Evolutionary conservation across 2,329 filamentous ascomycete genomes (phyloP).

Genomic region (Tolypocladium ophioglossoides): DNA sequence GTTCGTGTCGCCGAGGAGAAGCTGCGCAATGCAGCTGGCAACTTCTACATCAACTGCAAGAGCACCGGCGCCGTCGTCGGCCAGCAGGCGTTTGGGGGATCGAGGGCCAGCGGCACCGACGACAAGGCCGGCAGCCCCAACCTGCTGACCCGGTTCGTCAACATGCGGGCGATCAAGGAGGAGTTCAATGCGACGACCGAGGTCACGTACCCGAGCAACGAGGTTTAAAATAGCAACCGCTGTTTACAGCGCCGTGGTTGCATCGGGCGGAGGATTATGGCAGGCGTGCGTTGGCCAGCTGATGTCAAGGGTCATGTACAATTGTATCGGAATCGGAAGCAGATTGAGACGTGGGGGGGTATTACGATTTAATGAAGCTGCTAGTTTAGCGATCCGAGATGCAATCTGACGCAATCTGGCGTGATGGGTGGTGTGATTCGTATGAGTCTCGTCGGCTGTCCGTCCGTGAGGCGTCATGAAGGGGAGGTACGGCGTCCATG

Average conservation of each 20-base stretch:
- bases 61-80: slow-evolving; percentile 63
- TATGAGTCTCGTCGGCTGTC: not conserved
- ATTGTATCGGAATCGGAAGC: not conserved
- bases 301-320: not conserved
- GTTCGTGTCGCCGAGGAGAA: slow-evolving; percentile 60
- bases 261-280: not conserved
- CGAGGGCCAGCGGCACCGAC: slow-evolving; percentile 59
- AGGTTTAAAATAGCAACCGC: slow-evolving; percentile 28
- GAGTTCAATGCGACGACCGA: slow-evolving; percentile 55
- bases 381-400: not conserved
- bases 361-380: not conserved
- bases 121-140: slow-evolving; percentile 62
- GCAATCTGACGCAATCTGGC: not conserved
- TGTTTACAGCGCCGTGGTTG: not conserved
- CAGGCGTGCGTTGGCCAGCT: not conserved
- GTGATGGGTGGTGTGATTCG: not conserved
- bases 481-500: too few species aligned
- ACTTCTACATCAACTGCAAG: slow-evolving; percentile 85
- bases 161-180: slow-evolving; percentile 61
- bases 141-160: slow-evolving; percentile 55
- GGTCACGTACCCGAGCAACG: slow-evolving; percentile 64
- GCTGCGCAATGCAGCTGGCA: slow-evolving; percentile 63
- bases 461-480: not conserved
- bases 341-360: not conserved
- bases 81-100: slow-evolving; percentile 62